Evolutionary conservation across 2,329 filamentous ascomycete genomes (phyloP).

Genomic region (Aspergillus sp.): DNA sequence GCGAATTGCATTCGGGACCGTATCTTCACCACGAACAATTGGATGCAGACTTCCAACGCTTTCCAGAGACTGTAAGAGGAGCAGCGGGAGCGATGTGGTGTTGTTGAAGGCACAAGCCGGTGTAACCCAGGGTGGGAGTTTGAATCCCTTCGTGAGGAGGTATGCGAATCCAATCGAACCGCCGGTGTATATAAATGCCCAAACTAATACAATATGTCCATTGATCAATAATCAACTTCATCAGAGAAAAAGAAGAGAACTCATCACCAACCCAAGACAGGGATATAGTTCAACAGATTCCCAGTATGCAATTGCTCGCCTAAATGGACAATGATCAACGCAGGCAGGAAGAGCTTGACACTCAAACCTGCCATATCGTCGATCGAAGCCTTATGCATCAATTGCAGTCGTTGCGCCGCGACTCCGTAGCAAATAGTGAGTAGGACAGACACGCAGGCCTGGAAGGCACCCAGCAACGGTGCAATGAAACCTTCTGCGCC

Average conservation of each 20-base stretch:
- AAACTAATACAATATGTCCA: slow-evolving; percentile 29
- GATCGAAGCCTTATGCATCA: slow-evolving; percentile 42
- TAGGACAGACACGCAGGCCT: slow-evolving; percentile 50
- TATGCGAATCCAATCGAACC: slow-evolving; percentile 45
- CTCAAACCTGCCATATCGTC: slow-evolving; percentile 49
- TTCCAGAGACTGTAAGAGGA: slow-evolving; percentile 47
- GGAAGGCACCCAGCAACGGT: slow-evolving; percentile 47
- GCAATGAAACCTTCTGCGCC: slow-evolving; percentile 12
- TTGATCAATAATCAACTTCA: background rate
- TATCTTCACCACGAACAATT: slow-evolving; percentile 41
- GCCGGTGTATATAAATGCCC: slow-evolving; percentile 46
- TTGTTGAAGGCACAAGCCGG: slow-evolving; percentile 53
- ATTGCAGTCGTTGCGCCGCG: slow-evolving; percentile 43
- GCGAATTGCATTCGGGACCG: slow-evolving; percentile 44
- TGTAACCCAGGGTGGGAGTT: slow-evolving; percentile 48
- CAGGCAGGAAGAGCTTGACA: slow-evolving; percentile 49
- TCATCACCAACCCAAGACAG: slow-evolving; percentile 37
- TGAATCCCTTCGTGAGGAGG: slow-evolving; percentile 39
- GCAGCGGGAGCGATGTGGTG: slow-evolving; percentile 48
- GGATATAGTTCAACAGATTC: slow-evolving; percentile 44
- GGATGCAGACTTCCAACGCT: slow-evolving; percentile 51
- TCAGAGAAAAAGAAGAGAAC: background rate
- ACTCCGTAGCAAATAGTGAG: slow-evolving; percentile 50
- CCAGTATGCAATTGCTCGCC: slow-evolving; percentile 45
- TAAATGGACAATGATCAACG: slow-evolving; percentile 48